Evolutionary conservation across 306 rosid genomes (phyloP), one percentile per base, ranked within the genome.

Genomic region (Casuarina glauca): DNA sequence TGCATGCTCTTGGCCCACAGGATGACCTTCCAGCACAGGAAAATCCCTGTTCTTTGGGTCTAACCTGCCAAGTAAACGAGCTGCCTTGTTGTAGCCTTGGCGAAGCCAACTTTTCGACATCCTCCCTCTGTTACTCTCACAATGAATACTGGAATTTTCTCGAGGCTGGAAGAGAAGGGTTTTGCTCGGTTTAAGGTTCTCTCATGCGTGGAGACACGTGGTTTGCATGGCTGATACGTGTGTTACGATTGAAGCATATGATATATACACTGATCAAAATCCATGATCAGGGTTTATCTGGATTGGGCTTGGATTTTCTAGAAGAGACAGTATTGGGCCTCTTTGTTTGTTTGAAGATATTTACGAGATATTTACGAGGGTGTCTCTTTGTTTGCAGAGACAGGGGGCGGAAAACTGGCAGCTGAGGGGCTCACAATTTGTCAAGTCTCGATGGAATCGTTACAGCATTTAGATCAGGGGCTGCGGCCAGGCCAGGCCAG

Each of bases 71-170:
- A 71, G 51, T 57, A 79, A 6, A 5, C 74, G 73, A 36, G 80
- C 66, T 63, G 75, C 43, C 79, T 68, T 80, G 73, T 68, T 68
- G 76, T 44, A 78, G 58, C 83, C 85, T 51, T 78, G 74, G 62
- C 83, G 71, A 44, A 82, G 39, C 82, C 74, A 81, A 39, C 58
- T 78, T 48, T 64, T 80, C 15, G 77, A 76, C 86, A 83, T 86
- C 13, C 35, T 61, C 15, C 39, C 42, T 49, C 9, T 26, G 32
- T 26, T 26, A 26, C 32, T 13, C 13, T 20, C 74, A 4, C 19
- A 52, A 43, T 45, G 57, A 36, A 16, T 63, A 63, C 38, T 6
- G 20, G 26, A 16, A 15, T 63, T 38, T 38, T 63, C 46, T 38
- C 39, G 7, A 63, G 26, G 4, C 45, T 16, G 7, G 36, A 63